Evolutionary conservation across 2,329 filamentous ascomycete genomes (phyloP), one percentile per base, ranked within the genome.

Genomic region (Daldinia sp.): DNA sequence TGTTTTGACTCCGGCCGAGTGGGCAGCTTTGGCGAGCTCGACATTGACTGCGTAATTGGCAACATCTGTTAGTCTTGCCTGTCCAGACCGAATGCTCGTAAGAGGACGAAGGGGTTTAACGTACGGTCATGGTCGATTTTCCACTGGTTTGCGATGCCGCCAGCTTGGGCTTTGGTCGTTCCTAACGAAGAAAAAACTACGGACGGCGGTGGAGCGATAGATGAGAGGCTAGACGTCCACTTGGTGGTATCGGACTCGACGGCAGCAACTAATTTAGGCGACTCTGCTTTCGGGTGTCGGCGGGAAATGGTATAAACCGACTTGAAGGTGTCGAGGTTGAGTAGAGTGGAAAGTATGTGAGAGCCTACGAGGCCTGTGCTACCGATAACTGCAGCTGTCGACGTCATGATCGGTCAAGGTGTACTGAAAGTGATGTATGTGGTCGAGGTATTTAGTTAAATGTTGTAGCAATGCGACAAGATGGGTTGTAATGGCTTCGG

Each of bases 101-200:
- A 49, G 15, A 15, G 17, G 15, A 15, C n/a, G 9, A 43, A 7
- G 21, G 17, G 13, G 11, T 45, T 29, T 6, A n/a, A 67, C 73
- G 64, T 55, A 76, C 74, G 82, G 73, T 95, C 93, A 74, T 93
- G 87, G 79, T 97, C 94, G 67, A 97, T 91, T 74, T 91, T 91
- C 80, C 92, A 90, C 79, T 97, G 94, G 64, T 89, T 87, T 25
- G 87, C 89, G 68, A 96, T 79, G 59, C 90, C 83, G 64, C 94
- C 94, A 0, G 93, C 93, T 10, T 83, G 82, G 0, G 82, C 90
- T 49, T 88, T 86, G 0, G 94, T 97, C 2, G 93, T 97, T 60
- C 90, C 94, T 0, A 97, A 84, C 1, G 87, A 87, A 1, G 91
- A 93, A 79, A 94, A 87, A 79, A 95, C 89, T 67, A 90, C 80